Evolutionary conservation across 768 basidiomycete genomes (phyloP).

Genomic region (Chalciporus sphaerocephalus): DNA sequence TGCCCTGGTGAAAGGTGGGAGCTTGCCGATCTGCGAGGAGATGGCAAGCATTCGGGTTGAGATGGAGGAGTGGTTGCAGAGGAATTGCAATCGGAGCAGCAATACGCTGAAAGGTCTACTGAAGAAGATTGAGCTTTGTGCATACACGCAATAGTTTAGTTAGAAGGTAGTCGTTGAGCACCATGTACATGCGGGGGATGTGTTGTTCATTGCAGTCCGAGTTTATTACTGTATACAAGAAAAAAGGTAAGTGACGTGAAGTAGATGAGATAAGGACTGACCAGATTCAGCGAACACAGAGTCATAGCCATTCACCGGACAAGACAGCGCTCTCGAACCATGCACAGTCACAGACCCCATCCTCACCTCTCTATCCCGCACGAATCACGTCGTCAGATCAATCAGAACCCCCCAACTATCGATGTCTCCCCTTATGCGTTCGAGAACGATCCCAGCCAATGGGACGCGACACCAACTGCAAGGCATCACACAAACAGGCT

Average conservation of each 20-base stretch:
- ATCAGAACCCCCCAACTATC: slow-evolving; percentile 26
- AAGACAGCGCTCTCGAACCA: slow-evolving; percentile 4
- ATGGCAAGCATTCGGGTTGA: slow-evolving; percentile 60
- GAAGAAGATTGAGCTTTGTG: slow-evolving; percentile 72
- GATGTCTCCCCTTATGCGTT: slow-evolving; percentile 29
- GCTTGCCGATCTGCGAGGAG: slow-evolving; percentile 70
- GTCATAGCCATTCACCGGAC: too few relatives aligned
- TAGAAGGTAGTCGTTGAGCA: neutral
- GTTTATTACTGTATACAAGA: slow-evolving; percentile 16
- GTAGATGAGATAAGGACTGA: slow-evolving; percentile 18
- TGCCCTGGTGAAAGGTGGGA: slow-evolving; percentile 48
- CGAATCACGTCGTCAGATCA: slow-evolving; percentile 31
- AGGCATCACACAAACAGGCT: slow-evolving; percentile 21
- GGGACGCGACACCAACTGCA: slow-evolving; percentile 30
- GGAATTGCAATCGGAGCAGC: slow-evolving; percentile 81
- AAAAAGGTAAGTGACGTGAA: slow-evolving; percentile 6
- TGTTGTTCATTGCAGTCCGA: too few relatives aligned
- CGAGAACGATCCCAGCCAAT: slow-evolving; percentile 31
- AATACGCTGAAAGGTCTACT: slow-evolving; percentile 75
- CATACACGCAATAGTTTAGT: slow-evolving; percentile 27
- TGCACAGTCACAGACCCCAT: slow-evolving; percentile 31
- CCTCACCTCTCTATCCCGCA: slow-evolving; percentile 39
- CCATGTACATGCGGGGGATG: too few relatives aligned
- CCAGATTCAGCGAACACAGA: neutral
- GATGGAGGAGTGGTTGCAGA: slow-evolving; percentile 86